phyloP scores from a whole-genome alignment of 345 rosid species.

The Atalantia buxifolia region DNA sequence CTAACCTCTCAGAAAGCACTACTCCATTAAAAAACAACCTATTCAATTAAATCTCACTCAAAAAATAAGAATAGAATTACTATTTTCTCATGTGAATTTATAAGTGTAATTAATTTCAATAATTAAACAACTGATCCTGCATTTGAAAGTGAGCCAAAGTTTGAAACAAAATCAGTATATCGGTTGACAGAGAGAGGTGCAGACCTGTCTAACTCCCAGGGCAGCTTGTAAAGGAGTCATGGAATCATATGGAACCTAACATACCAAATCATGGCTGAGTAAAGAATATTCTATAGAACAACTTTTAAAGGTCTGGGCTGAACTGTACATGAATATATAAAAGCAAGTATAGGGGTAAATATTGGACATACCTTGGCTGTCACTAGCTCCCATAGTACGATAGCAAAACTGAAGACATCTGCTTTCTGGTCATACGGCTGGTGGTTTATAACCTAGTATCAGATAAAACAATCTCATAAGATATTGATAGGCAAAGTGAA shows the following conservation, averaged over 20 bases:
- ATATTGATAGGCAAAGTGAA: background rate
- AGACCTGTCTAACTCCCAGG: slow-evolving; percentile 73
- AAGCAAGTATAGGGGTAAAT: background rate
- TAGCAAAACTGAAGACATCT: slow-evolving; percentile 72
- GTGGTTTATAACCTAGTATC: slow-evolving; percentile 65
- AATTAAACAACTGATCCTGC: background rate
- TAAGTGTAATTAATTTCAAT: background rate
- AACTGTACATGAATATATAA: background rate
- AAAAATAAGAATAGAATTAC: background rate
- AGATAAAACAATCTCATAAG: slow-evolving; percentile 7
- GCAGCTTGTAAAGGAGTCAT: slow-evolving; percentile 83
- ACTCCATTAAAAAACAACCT: background rate
- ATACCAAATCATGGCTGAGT: background rate
- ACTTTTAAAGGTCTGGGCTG: background rate
- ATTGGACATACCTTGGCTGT: slow-evolving; percentile 60
- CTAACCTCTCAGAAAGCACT: background rate
- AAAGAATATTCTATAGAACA: background rate
- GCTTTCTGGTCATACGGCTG: slow-evolving; percentile 70
- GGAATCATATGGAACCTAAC: slow-evolving; percentile 61
- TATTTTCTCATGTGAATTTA: background rate
- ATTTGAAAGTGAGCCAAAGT: background rate
- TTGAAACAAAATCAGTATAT: background rate
- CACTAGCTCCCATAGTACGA: slow-evolving; percentile 75
- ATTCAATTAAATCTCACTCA: background rate
- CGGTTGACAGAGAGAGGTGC: background rate